Evolutionary conservation across 768 basidiomycete species (phyloP), one percentile per base, ranked within the genome.

Genomic region (Suillus hirtellus): DNA sequence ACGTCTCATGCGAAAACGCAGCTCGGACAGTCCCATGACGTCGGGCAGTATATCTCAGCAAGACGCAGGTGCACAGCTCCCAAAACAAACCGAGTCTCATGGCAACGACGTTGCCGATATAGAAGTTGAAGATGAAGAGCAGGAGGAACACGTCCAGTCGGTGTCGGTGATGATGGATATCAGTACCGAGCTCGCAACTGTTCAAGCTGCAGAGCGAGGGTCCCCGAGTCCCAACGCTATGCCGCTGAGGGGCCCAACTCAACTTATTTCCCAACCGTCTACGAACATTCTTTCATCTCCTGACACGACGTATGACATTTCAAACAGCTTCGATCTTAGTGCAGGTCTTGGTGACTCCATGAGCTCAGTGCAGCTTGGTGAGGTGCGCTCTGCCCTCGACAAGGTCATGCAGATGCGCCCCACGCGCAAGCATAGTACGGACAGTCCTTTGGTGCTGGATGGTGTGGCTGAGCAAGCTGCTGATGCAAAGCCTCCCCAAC

Each of bases 381-480:
- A 89, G 54, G 89, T 89, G 84, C 84, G 85, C 64, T 88, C 86
- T 64, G 89, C 89, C 7, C 79, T 91, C 38, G 89, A 90, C 70
- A 84, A 84, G 56, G 82, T 82, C 56, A 79, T 88, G 27, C 80
- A 83, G 64, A 75, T 80, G 62, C 78, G 83, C 46, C 69, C 86
- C 59, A 65, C 80, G 70, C 77, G 75, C 54, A 77, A 80, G 65
- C 73, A 77, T 62, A 83, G 81, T 54, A 69, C 73, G 49, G 79
- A 83, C 56, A 83, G 82, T 65, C 76, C 80, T 11, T 64, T 77
- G 63, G 65, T 71, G 7, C 68, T 73, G 52, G 31, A 19, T 12
- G 19, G 52, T 35, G 34, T 6, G 6, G 34, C 11, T 53, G 52
- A n/a, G 34, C 52, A n/a, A 53, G 19, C 5, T 35, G 11, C 52